Base-by-base conservation (phyloP, 352 stramenopile genomes). In the Pseudoperonospora humuli region DNA sequence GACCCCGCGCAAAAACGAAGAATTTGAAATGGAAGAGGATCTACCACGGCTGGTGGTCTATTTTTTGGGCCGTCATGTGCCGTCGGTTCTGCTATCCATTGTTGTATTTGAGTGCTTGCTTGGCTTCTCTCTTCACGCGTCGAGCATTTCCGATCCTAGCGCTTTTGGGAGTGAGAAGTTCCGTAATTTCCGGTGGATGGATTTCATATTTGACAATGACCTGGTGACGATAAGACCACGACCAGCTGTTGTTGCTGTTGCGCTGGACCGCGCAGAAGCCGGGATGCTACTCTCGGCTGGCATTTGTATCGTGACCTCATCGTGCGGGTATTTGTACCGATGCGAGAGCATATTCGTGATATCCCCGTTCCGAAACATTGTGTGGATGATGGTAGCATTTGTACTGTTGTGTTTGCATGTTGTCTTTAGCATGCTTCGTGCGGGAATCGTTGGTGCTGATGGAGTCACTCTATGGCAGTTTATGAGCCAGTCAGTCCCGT, bases 1-100 rank as follows among this genome's bases (percentile, higher is more conserved):
- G 18, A 93, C 81, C 3, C 81, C 81, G 39, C 72, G 70, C 44
- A 93, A 93, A 60, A 93, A 93, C 49, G 78, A 90, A 51, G 53
- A 70, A 11, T 59, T 84, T 9, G 73, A 79, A 19, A 60, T 81
- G 21, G 32, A 67, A 6, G 75, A 85, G 20, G 70, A 88, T 38
- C 47, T 86, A 2, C 58, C 73, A 11, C 62, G 77, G 0, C 57
- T 90, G 27, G 29, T 69, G 0, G 54, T 45, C 10, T 93, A 93
- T 39, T 90, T 90, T 56, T 35, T 84, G n/a, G 39, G 70, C 7
- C 71, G 80, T 5, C 77, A 89, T 48, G 49, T 90, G 8, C 77
- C 80, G 24, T 84, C 80, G 0, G 66, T 64, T 7, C 28, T 90
- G 6, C 21, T 76, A 5, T 61, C 63, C 1, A 82, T 89, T 44